Base-by-base conservation (phyloP, 768 basidiomycete genomes). In the Leucosporidium scottii region DNA sequence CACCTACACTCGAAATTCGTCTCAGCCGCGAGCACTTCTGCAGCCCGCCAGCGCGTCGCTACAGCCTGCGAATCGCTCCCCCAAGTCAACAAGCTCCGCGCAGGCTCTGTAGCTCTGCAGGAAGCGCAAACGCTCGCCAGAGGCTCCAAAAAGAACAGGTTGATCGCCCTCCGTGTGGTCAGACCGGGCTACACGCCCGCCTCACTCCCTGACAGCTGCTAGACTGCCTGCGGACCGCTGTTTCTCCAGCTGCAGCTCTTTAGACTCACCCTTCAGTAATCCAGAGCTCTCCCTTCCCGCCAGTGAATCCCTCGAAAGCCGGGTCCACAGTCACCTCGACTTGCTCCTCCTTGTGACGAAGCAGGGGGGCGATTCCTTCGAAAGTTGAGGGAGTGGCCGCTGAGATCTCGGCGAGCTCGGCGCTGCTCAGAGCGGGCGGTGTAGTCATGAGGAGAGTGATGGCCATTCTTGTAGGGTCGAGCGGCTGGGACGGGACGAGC, bases 351-450 rank as follows among this genome's bases (percentile, higher is more conserved):
- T 83, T 82, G 80, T 89, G 86, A 72, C 85, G 83, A 62, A 94
- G 80, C 64, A 93, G 81, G 1, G 93, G 87, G 1, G 88, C 91
- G 65, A 98, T 93, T 73, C 89, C 87, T 68, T 79, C 81, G 79
- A 97, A 96, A 0, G 90, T 90, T 1, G 82, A 75, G 1, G 94
- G 94, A 0, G 94, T 97, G 1, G 88, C 86, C n/a, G 83, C 84
- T 9, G 87, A 82, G 44, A 92, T 75, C 4, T 78, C 76, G 36
- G 80, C 79, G 79, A 91, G 88, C 72, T 91, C 87, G 60, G 91
- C 89, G 13, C 81, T 79, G 1, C 85, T 80, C 49, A 85, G 79
- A 55, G 79, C 83, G 4, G 70, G 70, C 0, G 86, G 85, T 3
- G 83, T 61, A 17, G 78, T 28, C 36, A 77, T 74, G 72, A 84